Conservation (phyloP, 1,139 yeast species). For the Magnusiomyces magnusii region DNA sequence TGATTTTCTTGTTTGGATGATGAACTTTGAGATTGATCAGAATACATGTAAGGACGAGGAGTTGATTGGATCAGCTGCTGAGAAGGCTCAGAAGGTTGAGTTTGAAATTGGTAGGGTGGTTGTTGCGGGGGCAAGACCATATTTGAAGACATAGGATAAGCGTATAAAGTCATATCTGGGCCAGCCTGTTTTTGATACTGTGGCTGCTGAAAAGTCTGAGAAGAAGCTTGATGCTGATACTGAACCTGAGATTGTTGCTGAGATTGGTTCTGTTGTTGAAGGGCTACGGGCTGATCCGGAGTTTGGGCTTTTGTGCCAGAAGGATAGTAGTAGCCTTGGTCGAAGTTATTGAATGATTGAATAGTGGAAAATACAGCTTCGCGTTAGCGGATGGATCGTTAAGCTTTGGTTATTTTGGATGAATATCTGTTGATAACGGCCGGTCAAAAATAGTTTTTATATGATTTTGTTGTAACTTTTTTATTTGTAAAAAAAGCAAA, state of each 20-base stretch:
- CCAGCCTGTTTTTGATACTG: not conserved
- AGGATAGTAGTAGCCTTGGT: not conserved
- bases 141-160: constrained; percentile 3
- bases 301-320: not conserved
- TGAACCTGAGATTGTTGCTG: not conserved
- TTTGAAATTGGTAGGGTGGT: constrained; percentile 9
- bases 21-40: not conserved
- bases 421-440: no score
- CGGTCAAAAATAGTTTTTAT: no score
- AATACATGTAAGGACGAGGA: constrained; percentile 11
- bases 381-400: not conserved
- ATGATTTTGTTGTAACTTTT: not conserved
- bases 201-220: not conserved
- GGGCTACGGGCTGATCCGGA: not conserved
- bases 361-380: not conserved
- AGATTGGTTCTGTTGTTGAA: not conserved
- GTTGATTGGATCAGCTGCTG: constrained; percentile 13
- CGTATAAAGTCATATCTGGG: constrained; percentile 4
- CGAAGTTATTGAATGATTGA: not conserved
- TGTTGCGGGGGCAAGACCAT: constrained; percentile 7
- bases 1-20: constrained; percentile 1
- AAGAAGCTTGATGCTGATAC: not conserved
- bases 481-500: not conserved
- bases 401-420: no score
- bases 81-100: constrained; percentile 12